Conservation (phyloP, 2,329 filamentous ascomycete species). For the Zymoseptoria crescenta region DNA sequence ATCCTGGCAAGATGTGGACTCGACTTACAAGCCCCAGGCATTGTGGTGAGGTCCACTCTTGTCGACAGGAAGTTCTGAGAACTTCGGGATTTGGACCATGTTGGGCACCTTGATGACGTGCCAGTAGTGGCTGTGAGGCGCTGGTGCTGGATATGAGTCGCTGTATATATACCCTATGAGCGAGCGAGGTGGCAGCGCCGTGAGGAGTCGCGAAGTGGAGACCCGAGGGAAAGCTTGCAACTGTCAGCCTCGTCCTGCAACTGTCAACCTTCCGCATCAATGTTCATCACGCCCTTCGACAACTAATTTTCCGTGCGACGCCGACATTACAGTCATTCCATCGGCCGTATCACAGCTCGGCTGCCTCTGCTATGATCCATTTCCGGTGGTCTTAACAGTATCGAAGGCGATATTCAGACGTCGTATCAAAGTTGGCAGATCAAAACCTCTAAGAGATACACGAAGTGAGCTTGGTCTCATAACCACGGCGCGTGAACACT, state of each 20-base stretch:
- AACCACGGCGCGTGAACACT: too few relatives aligned
- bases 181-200: background rate
- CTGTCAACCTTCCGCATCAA: background rate
- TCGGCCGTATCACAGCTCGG: background rate
- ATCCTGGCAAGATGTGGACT: background rate
- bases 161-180: background rate
- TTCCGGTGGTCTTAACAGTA: background rate
- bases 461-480: too few relatives aligned
- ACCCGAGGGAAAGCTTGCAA: background rate
- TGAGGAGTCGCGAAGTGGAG: background rate
- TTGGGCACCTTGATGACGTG: constrained; percentile 5
- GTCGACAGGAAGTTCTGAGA: constrained; percentile 42
- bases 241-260: background rate
- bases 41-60: constrained; percentile 40
- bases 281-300: background rate
- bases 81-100: constrained; percentile 35
- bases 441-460: background rate
- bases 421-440: background rate
- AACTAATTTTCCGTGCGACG: background rate
- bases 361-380: background rate
- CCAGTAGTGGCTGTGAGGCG: background rate
- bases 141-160: background rate
- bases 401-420: background rate
- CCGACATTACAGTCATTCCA: background rate
- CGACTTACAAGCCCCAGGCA: constrained; percentile 31